Base-by-base conservation (phyloP, 768 basidiomycete genomes). In the Stropharia rugosoannulata region DNA sequence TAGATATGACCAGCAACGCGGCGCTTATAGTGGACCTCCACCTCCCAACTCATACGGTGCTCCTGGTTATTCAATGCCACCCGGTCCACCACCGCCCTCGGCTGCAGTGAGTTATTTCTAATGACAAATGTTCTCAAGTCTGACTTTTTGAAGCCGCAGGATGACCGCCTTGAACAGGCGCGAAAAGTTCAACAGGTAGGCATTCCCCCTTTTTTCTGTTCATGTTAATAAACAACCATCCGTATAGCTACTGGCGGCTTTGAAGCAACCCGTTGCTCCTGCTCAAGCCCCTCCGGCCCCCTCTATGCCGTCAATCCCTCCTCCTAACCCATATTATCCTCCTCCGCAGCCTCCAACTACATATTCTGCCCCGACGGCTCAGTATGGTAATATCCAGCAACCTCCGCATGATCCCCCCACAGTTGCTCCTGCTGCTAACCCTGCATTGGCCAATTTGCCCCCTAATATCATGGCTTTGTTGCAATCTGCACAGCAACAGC, bases 111-210 rank as follows among this genome's bases (percentile, higher is more conserved):
- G 64, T 38, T 25, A 39, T 46, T 11, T 7, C 13, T n/a, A 18
- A 16, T 39, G n/a, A 12, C 11, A 10, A 7, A 9, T 36, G 11
- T 35, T 11, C 15, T 48, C 29, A 49, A 49, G 13, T 22, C 22
- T 19, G 13, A 32, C n/a, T 35, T 16, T 47, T 18, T 22, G 40
- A 58, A 85, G 81, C 73, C 78, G 39, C 69, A 74, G 10, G 90
- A 94, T 55, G 91, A 94, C 48, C 87, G 93, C 11, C 75, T 95
- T 16, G 93, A 95, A 64, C 90, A 94, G 76, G 92, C 93, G 7
- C 83, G 86, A 53, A 89, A 83, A 69, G 91, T 95, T 8, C 93
- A 94, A 66, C 89, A 93, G 63, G 83, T 85, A 56, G 35, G 37
- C 6, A 6, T 19, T 47, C 5, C 45, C 44, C 16, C 19, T 29